A percentile compares a stretch with the other conserved stretches of the same genome.
Evolutionary conservation across 192 early-diverging fungal genomes (phyloP).

Genomic region (Coemansia sp.): DNA sequence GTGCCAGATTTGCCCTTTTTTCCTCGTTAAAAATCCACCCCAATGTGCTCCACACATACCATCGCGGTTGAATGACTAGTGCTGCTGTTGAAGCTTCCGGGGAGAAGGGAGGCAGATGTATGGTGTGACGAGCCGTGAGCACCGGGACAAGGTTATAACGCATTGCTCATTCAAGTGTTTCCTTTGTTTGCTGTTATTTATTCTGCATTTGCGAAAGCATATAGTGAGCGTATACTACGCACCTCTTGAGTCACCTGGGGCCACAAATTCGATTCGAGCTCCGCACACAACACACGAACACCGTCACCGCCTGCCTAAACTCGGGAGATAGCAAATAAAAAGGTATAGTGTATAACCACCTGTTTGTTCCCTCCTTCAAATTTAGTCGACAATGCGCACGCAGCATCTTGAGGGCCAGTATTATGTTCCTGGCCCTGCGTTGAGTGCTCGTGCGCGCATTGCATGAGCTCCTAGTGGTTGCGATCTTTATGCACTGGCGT

Average conservation of each 20-base stretch:
- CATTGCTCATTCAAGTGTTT: background rate
- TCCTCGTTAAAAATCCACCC: background rate
- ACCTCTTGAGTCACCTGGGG: background rate
- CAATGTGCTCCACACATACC: background rate
- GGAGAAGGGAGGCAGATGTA: background rate
- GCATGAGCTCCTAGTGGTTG: background rate
- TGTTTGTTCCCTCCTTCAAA: background rate
- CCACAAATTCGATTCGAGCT: background rate
- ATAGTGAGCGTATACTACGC: background rate
- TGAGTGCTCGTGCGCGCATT: conserved; percentile 7
- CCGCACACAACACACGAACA: background rate
- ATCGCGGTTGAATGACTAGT: background rate
- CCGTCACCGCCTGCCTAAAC: background rate
- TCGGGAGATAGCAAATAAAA: conserved; percentile 5
- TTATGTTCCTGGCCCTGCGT: conserved; percentile 7
- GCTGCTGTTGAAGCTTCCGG: background rate
- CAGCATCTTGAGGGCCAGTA: background rate
- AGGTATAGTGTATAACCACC: conserved; percentile 6
- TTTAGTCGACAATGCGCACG: background rate
- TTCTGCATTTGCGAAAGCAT: conserved; percentile 1
- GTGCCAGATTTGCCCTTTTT: background rate
- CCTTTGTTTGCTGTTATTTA: background rate
- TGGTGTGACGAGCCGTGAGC: background rate
- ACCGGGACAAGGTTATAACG: conserved; percentile 4
- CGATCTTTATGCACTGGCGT: background rate